Evolutionary conservation across 305 asterid genomes (phyloP), one percentile per base, ranked within the genome.

Genomic region (Fraxinus angustifolia): DNA sequence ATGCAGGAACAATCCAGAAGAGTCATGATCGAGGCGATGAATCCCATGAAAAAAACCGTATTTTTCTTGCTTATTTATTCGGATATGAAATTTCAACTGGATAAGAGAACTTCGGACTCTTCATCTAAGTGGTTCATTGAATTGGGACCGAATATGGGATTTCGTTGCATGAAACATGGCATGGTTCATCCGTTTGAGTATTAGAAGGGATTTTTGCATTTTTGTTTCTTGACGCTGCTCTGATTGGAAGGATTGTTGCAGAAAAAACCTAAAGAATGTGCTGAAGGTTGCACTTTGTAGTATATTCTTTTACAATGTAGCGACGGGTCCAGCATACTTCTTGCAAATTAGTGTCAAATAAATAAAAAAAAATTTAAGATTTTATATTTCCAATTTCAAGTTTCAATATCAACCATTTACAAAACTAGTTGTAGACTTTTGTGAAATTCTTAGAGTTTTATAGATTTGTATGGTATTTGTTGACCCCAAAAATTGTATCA

Each of bases 121-220:
- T 83, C 90, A 88, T 81, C 87, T 82, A 56, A 67, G 78, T 78
- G 84, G 83, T 60, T 87, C 85, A 34, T 50, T 35, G 77, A 34
- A 84, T 1, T 4, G 71, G 70, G 19, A 65, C 48, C 5, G 53
- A 21, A 16, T 14, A 19, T 36, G 77, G 77, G 31, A 31, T 17
- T 73, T 36, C 8, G 2, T 73, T 8, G 12, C 7, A 36, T 34
- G 48, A 5, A 73, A 73, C 31, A 73, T 40, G 42, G 42, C 53
- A 3, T 1, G 11, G 45, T 73, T 45, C 50, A 33, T 73, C 17
- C 77, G n/a, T 23, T 34, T 16, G 78, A 73, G 6, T 7, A 33
- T 19, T 36, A 3, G 17, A 73, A 8, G n/a, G 26, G 1, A 17
- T 73, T 73, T 36, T 26, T 8, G 77, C n/a, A 73, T 73, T 2